phyloP scores from a whole-genome alignment of 2,329 filamentous ascomycete species.

The Colletotrichum neosansevieriae region DNA sequence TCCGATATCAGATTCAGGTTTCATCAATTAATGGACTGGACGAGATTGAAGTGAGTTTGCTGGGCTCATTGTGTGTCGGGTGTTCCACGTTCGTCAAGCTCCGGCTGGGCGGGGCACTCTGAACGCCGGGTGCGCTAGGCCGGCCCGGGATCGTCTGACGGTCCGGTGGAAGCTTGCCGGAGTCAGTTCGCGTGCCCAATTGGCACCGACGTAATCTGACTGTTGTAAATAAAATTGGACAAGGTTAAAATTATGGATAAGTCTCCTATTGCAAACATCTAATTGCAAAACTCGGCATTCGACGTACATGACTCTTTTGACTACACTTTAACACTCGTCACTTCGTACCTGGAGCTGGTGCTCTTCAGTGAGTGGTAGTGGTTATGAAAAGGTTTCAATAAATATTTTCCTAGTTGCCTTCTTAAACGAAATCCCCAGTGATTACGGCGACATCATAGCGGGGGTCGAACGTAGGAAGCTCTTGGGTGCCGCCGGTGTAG shows the following conservation, averaged over 20 bases:
- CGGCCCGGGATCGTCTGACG: neutral
- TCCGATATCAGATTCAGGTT: neutral
- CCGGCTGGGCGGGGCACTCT: neutral
- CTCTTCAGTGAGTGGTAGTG: too few relatives aligned
- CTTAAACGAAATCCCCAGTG: too few relatives aligned
- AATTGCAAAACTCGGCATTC: too few relatives aligned
- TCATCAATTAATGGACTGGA: neutral
- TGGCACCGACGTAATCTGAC: neutral
- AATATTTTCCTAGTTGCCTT: too few relatives aligned
- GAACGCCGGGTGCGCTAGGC: neutral
- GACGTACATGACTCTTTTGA: too few relatives aligned
- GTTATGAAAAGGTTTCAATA: too few relatives aligned
- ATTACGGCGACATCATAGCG: conserved; percentile 51
- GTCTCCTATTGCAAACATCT: too few relatives aligned
- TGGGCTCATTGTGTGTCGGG: neutral
- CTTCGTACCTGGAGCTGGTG: too few relatives aligned
- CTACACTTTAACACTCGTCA: too few relatives aligned
- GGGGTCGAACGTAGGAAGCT: conserved; percentile 55
- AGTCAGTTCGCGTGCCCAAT: neutral
- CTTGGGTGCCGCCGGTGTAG: conserved; percentile 57
- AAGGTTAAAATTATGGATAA: too few relatives aligned
- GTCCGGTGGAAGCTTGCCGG: neutral
- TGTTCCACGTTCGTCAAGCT: neutral
- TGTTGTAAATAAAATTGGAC: too few relatives aligned
- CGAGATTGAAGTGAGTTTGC: neutral